These are phyloP conservation scores for Talaromyces sp. DNA, from an alignment of 2,329 filamentous ascomycete species.

Conservation along the genomic window DNA sequence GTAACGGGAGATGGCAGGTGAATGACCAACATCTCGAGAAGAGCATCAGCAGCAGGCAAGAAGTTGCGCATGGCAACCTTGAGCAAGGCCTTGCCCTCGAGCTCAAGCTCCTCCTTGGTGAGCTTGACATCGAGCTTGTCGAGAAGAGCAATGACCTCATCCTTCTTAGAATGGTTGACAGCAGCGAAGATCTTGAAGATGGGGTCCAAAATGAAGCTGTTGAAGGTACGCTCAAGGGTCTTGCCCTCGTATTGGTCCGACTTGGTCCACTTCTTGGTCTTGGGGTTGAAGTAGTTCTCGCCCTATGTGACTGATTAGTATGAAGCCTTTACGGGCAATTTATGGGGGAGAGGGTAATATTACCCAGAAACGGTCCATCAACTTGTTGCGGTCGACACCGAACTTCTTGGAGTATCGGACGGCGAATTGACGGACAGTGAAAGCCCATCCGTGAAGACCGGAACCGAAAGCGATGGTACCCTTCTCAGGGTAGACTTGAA, in stretches of 20 bases:
- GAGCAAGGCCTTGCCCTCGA: constrained; percentile 95
- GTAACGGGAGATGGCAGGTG: constrained; percentile 94
- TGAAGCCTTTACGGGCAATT: constrained; percentile 21
- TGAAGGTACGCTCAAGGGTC: constrained; percentile 94
- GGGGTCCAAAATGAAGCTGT: constrained; percentile 98
- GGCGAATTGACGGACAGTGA: constrained; percentile 98
- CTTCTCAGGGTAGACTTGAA: constrained; percentile 96
- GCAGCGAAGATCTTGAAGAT: constrained; percentile 98
- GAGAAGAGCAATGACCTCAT: constrained; percentile 75
- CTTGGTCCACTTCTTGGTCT: constrained; percentile 99
- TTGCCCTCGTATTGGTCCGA: constrained; percentile 75
- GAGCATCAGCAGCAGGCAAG: constrained; percentile 94
- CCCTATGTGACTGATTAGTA: constrained; percentile 42
- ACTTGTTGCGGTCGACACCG: constrained; percentile 99
- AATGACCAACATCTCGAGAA: constrained; percentile 99
- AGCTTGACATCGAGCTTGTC: constrained; percentile 97
- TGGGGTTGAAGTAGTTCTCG: constrained; percentile 99
- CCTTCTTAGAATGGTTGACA: constrained; percentile 98
- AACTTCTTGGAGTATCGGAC: constrained; percentile 98
- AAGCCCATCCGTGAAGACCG: constrained; percentile 99
- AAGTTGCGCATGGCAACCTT: constrained; percentile 99
- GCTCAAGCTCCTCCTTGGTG: constrained; percentile 73
- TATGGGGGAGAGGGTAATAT: constrained; percentile 41
- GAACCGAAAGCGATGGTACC: constrained; percentile 98
- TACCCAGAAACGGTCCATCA: constrained; percentile 98